Evolutionary conservation across 805 yeast species (phyloP).

Genomic region (Metschnikowia matae): DNA sequence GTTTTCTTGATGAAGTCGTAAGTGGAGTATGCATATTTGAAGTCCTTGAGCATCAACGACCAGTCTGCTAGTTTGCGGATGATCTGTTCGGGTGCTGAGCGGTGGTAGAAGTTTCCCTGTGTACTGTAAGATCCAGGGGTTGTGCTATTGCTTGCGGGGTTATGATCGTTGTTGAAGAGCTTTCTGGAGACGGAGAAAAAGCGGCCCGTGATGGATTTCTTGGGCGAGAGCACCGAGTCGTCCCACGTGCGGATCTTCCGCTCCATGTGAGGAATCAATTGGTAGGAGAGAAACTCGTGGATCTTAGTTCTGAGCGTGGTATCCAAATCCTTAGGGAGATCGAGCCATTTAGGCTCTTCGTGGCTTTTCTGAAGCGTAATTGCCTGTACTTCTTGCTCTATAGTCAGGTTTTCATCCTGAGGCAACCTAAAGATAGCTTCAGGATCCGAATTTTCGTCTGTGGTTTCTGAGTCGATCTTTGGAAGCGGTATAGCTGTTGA

Average conservation of each 20-base stretch:
- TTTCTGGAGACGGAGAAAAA: conserved; percentile 64
- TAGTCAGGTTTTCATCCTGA: conserved; percentile 34
- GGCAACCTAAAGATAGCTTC: conserved; percentile 5
- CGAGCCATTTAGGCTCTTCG: conserved; percentile 13
- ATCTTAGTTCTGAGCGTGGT: conserved; percentile 36
- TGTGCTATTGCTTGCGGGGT: conserved; percentile 25
- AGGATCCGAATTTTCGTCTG: conserved; percentile 33
- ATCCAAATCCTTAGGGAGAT: conserved; percentile 37
- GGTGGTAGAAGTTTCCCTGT: conserved; percentile 55
- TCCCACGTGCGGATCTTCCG: conserved; percentile 78
- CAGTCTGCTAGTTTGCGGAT: conserved; percentile 87
- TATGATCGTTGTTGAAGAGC: conserved; percentile 43
- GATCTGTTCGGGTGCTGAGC: conserved; percentile 63
- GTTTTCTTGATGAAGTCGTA: conserved; percentile 82
- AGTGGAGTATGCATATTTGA: conserved; percentile 74
- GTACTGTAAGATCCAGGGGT: conserved; percentile 41
- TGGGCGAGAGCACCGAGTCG: conserved; percentile 71
- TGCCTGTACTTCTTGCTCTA: conserved; percentile 48
- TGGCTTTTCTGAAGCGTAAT: conserved; percentile 25
- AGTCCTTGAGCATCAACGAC: conserved; percentile 88
- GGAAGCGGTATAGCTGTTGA: conserved; percentile 26
- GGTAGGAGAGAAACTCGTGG: conserved; percentile 45
- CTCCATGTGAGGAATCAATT: conserved; percentile 81
- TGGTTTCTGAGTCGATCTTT: conserved; percentile 45
- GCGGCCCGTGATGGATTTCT: conserved; percentile 71